Percentiles rank a stretch among this genome's conserved stretches.
These are phyloP conservation scores for Plectosphaerella plurivora DNA, from an alignment of 2,329 filamentous ascomycete genomes.

Conservation along the genomic window DNA sequence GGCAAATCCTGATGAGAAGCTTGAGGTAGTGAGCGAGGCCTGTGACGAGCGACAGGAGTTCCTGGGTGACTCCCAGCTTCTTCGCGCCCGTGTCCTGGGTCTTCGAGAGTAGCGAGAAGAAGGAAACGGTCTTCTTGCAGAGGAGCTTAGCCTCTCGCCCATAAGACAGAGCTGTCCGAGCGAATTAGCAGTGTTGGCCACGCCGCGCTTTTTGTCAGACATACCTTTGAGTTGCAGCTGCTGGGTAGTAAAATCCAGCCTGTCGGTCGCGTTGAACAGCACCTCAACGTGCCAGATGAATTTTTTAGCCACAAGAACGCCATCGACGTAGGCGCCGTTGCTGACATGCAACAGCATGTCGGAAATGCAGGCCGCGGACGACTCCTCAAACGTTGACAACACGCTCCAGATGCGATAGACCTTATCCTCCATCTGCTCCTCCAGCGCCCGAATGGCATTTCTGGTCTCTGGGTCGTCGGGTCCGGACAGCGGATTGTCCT, in stretches of 20 bases:
- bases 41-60: conserved; percentile 94
- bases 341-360: conserved; percentile 98
- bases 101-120: conserved; percentile 92
- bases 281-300: conserved; percentile 97
- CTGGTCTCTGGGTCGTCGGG: conserved; percentile 57
- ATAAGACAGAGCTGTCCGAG: conserved; percentile 70
- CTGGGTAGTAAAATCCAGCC: conserved; percentile 70
- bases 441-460: conserved; percentile 72
- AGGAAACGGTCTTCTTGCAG: conserved; percentile 99
- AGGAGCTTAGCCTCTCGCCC: conserved; percentile 94
- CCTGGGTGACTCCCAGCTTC: conserved; percentile 93
- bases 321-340: conserved; percentile 94
- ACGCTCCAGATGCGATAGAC: conserved; percentile 99
- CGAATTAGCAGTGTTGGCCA: conserved; percentile 5
- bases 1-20: conserved; percentile 91
- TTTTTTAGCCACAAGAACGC: conserved; percentile 88
- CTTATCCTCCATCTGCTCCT: conserved; percentile 95
- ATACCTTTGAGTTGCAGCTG: conserved; percentile 70
- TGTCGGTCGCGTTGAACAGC: conserved; percentile 82
- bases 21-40: conserved; percentile 96
- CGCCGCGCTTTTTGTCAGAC: conserved; percentile 12
- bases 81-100: conserved; percentile 87
- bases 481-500: conserved; percentile 37
- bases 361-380: conserved; percentile 94
- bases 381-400: conserved; percentile 93